A percentile compares a stretch with the other conserved stretches of the same genome.
Evolutionary conservation across 495 filamentous ascomycete species (phyloP).

Genomic region (Lophium mytilinum): DNA sequence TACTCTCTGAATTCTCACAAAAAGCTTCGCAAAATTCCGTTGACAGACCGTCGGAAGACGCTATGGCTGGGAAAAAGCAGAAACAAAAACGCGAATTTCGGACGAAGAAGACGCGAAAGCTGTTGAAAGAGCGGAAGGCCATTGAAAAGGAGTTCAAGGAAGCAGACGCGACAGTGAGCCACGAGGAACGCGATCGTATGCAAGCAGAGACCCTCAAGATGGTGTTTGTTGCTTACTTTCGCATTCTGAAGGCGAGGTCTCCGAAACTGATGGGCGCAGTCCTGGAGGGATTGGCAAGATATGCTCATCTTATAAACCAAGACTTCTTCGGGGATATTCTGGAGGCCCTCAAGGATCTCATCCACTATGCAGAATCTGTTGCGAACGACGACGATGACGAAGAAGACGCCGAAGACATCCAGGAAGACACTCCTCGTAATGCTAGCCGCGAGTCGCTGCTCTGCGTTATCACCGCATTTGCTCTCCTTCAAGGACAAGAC

Average conservation of each 20-base stretch:
- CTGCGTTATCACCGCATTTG: slow-evolving; percentile 91
- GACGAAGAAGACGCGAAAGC: slow-evolving; percentile 65
- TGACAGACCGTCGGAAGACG: slow-evolving; percentile 46
- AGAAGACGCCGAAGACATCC: slow-evolving; percentile 40
- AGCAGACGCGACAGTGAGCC: slow-evolving; percentile 80
- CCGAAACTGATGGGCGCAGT: slow-evolving; percentile 86
- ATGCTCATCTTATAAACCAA: slow-evolving; percentile 93
- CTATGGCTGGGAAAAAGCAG: slow-evolving; percentile 47
- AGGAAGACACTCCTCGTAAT: slow-evolving; percentile 48
- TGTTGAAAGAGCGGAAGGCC: slow-evolving; percentile 71
- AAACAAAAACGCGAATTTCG: slow-evolving; percentile 70
- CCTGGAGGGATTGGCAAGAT: slow-evolving; percentile 82
- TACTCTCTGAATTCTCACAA: slow-evolving; percentile 76
- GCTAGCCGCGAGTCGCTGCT: slow-evolving; percentile 79
- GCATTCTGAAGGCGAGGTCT: slow-evolving; percentile 75
- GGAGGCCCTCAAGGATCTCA: slow-evolving; percentile 86
- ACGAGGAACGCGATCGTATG: slow-evolving; percentile 86
- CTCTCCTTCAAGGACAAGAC: slow-evolving; percentile 84
- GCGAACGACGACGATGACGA: slow-evolving; percentile 37
- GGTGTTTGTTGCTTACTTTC: slow-evolving; percentile 90
- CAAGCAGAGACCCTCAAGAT: slow-evolving; percentile 92
- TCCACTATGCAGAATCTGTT: slow-evolving; percentile 52
- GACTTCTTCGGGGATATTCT: slow-evolving; percentile 96
- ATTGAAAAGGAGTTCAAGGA: slow-evolving; percentile 90
- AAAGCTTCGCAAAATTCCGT: slow-evolving; percentile 71